Evolutionary conservation across 495 filamentous ascomycete genomes (phyloP).

Genomic region (Aspergillus coremiiformis): DNA sequence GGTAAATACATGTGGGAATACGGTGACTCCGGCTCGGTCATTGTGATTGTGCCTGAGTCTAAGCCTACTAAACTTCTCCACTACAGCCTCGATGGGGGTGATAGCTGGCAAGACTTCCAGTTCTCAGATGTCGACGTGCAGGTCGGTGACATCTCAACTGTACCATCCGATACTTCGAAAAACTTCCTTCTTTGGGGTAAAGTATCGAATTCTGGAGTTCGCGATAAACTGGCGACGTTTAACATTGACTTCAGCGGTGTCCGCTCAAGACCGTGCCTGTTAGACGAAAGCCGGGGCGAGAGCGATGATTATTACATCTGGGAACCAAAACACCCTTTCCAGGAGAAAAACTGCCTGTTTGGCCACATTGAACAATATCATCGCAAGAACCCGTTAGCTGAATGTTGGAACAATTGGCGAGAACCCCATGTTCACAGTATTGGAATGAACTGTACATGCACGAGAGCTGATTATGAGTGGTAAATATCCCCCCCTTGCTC

Average conservation of each 20-base stretch:
- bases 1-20: constrained; percentile 87
- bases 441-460: constrained; percentile 71
- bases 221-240: constrained; percentile 52
- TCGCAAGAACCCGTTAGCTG: constrained; percentile 64
- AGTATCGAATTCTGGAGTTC: constrained; percentile 33
- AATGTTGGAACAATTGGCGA: constrained; percentile 78
- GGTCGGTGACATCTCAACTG: constrained; percentile 72
- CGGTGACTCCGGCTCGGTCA: constrained; percentile 85
- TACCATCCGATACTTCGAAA: constrained; percentile 80
- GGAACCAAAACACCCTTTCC: constrained; percentile 70
- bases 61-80: constrained; percentile 58
- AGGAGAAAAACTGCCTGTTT: constrained; percentile 76
- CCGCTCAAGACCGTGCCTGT: constrained; percentile 57
- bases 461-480: constrained; percentile 88
- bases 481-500: constrained; percentile 33
- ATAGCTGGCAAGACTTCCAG: constrained; percentile 62
- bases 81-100: constrained; percentile 75
- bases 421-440: constrained; percentile 56
- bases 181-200: constrained; percentile 87
- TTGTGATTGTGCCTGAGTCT: constrained; percentile 68
- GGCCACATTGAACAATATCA: constrained; percentile 85
- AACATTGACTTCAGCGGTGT: constrained; percentile 85
- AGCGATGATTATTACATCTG: constrained; percentile 78
- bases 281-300: constrained; percentile 55
- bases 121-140: constrained; percentile 64